These are phyloP conservation scores for Cutaneotrichosporon dermatis DNA, from an alignment of 1,284 basidiomycete genomes.

Conservation along the genomic window DNA sequence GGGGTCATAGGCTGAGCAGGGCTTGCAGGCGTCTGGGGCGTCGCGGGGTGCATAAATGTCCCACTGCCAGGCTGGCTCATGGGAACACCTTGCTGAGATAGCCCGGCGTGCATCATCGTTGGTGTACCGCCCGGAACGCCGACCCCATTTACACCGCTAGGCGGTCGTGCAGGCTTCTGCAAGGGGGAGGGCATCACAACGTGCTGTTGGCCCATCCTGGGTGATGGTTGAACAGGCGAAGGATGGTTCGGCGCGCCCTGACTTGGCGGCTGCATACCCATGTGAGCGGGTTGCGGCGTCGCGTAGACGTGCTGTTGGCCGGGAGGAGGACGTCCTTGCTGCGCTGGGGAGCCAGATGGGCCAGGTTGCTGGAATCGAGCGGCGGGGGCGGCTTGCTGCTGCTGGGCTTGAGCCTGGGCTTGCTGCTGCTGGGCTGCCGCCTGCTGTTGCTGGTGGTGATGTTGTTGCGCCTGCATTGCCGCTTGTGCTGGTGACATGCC, in stretches of 20 bases:
- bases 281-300: conserved; percentile 15
- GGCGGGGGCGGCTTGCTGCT: conserved; percentile 7
- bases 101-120: conserved; percentile 35
- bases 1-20: conserved; percentile 25
- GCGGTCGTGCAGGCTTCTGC: conserved; percentile 36
- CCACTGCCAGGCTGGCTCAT: conserved; percentile 11
- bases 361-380: conserved; percentile 20
- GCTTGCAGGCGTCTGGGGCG: conserved; percentile 19
- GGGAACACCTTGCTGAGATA: conserved; percentile 25
- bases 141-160: conserved; percentile 21
- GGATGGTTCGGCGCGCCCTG: conserved; percentile 24
- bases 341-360: conserved; percentile 26
- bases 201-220: conserved; percentile 30
- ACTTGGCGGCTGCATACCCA: conserved; percentile 25
- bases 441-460: conserved; percentile 15
- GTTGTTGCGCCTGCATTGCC: conserved; percentile 17
- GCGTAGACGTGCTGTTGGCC: conserved; percentile 29
- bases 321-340: conserved; percentile 24
- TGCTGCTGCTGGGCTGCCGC: conserved; percentile 20
- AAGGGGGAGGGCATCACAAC: conserved; percentile 36
- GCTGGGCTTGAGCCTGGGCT: conserved; percentile 14
- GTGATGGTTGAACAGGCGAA: conserved; percentile 32
- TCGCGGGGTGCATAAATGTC: conserved; percentile 16
- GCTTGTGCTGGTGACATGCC: conserved; percentile 7
- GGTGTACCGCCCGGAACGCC: conserved; percentile 18